Evolutionary conservation across 768 basidiomycete genomes (phyloP).

Genomic region (Astraeus odoratus): DNA sequence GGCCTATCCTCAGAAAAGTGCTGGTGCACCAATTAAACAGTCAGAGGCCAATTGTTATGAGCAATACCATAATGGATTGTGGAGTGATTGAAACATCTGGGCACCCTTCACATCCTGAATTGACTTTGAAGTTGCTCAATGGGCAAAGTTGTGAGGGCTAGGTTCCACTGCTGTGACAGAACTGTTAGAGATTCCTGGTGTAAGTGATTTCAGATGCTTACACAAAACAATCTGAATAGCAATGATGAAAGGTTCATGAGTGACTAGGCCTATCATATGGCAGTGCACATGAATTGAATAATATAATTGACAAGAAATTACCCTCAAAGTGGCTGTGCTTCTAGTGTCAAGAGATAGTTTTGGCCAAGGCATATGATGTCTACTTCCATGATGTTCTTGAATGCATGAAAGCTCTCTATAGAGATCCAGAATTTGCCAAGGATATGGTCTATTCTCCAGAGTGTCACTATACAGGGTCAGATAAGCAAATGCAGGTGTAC

Average conservation of each 20-base stretch:
- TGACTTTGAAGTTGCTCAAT: slow-evolving; percentile 36
- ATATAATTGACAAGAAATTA: slow-evolving; percentile 26
- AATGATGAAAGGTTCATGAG: slow-evolving; percentile 12
- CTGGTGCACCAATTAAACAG: too few relatives aligned
- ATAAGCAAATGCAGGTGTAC: slow-evolving; percentile 22
- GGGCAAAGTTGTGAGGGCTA: slow-evolving; percentile 32
- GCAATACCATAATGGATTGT: too few relatives aligned
- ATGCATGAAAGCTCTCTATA: slow-evolving; percentile 30
- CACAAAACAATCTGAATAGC: not conserved
- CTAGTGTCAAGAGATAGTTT: slow-evolving; percentile 18
- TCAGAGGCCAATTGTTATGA: too few relatives aligned
- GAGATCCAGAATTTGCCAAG: slow-evolving; percentile 26
- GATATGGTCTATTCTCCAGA: slow-evolving; percentile 31
- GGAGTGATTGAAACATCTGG: not conserved
- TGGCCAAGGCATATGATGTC: slow-evolving; percentile 25
- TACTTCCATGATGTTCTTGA: slow-evolving; percentile 30
- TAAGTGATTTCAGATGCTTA: slow-evolving; percentile 15
- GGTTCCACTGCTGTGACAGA: slow-evolving; percentile 34
- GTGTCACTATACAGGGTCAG: slow-evolving; percentile 28
- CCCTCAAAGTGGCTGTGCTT: slow-evolving; percentile 19
- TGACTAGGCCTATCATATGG: slow-evolving; percentile 28
- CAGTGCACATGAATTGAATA: slow-evolving; percentile 26
- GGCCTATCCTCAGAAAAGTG: too few relatives aligned
- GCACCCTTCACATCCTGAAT: slow-evolving; percentile 30
- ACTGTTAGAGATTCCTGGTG: slow-evolving; percentile 32